Evolutionary conservation across 2,329 filamentous ascomycete genomes (phyloP).

Genomic region (Ophiostoma ulmi): DNA sequence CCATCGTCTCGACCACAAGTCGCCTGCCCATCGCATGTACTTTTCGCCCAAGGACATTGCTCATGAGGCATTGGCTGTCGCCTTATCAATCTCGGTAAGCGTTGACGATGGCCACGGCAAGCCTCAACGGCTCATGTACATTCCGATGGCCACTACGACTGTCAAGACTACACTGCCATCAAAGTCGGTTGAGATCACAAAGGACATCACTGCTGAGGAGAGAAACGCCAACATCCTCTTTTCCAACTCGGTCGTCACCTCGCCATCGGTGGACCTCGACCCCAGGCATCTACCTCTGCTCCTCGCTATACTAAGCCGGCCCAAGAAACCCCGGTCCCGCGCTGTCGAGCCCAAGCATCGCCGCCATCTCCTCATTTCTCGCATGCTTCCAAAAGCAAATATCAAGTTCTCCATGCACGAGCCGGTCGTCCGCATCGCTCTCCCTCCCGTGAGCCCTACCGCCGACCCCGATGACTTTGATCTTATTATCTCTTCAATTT

Average conservation of each 20-base stretch:
- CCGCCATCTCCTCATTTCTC: conserved; percentile 70
- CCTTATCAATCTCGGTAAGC: conserved; percentile 85
- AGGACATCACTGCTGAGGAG: conserved; percentile 68
- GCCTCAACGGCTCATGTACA: conserved; percentile 81
- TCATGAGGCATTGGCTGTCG: conserved; percentile 87
- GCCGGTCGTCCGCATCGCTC: conserved; percentile 81
- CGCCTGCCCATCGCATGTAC: conserved; percentile 96
- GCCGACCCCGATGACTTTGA: conserved; percentile 71
- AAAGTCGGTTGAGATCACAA: conserved; percentile 79
- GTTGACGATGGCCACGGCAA: conserved; percentile 84
- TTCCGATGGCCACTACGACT: conserved; percentile 95
- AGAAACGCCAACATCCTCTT: conserved; percentile 95
- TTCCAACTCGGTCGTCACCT: conserved; percentile 92
- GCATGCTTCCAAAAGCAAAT: conserved; percentile 86
- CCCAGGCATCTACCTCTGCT: conserved; percentile 86
- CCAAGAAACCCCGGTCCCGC: conserved; percentile 29
- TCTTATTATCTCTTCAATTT: conserved; percentile 89
- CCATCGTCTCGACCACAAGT: conserved; percentile 84
- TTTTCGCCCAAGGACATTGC: conserved; percentile 89
- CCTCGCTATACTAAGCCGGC: conserved; percentile 59
- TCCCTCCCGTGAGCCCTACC: conserved; percentile 68
- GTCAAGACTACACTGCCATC: conserved; percentile 91
- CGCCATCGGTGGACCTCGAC: conserved; percentile 87
- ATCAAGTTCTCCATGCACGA: conserved; percentile 97
- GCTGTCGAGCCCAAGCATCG: conserved; percentile 41